A percentile compares a stretch with the other conserved stretches of the same genome.
Conservation (phyloP, 108 stramenopile species). For the Craspedostauros australis region DNA sequence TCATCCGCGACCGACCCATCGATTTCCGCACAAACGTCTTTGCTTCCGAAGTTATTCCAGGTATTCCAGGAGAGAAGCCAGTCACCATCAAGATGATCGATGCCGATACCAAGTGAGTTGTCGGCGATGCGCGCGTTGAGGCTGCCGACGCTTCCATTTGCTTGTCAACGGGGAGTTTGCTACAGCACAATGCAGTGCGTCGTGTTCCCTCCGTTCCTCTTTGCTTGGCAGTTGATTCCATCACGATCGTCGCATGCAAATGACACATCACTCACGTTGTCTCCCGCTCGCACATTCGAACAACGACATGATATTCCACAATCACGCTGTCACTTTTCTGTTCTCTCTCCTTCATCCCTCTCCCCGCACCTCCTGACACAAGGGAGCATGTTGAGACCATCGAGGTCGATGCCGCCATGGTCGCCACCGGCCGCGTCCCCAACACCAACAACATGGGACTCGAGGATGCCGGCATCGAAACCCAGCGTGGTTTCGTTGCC, state of each 20-base stretch:
- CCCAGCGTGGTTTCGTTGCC: slow-evolving; percentile 91
- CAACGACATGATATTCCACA: too few relatives aligned
- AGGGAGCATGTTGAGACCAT: slow-evolving; percentile 95
- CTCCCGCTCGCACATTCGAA: too few relatives aligned
- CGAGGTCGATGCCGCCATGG: slow-evolving; percentile 96
- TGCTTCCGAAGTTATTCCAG: slow-evolving; percentile 93
- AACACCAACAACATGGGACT: slow-evolving; percentile 94
- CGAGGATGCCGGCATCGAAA: slow-evolving; percentile 84
- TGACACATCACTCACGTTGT: too few relatives aligned
- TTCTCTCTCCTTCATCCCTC: not conserved
- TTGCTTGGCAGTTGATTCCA: too few relatives aligned
- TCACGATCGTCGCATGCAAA: too few relatives aligned
- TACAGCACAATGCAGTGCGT: too few relatives aligned
- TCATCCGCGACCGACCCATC: slow-evolving; percentile 90
- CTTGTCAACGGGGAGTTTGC: too few relatives aligned
- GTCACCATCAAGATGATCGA: slow-evolving; percentile 99
- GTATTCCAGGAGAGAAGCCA: slow-evolving; percentile 93
- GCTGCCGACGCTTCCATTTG: too few relatives aligned
- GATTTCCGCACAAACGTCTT: slow-evolving; percentile 93
- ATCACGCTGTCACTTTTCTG: not conserved
- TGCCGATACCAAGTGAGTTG: slow-evolving; percentile 94
- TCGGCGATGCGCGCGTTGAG: too few relatives aligned
- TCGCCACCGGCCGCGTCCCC: slow-evolving; percentile 97
- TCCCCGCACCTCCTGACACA: not conserved
- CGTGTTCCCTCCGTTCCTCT: too few relatives aligned